Conservation (phyloP, 768 basidiomycete genomes). For the Trametes sanguinea region DNA sequence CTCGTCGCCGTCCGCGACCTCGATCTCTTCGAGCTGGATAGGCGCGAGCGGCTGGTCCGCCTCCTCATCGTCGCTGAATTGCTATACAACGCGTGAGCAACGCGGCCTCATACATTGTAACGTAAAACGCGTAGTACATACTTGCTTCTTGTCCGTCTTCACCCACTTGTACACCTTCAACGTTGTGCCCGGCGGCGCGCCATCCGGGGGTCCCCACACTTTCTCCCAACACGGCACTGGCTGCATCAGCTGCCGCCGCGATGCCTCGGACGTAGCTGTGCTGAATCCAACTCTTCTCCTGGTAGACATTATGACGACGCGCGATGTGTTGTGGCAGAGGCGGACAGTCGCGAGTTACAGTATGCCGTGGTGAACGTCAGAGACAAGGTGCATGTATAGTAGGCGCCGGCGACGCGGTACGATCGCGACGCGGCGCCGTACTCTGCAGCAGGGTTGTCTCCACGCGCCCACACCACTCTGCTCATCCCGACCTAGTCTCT, state of each 20-base stretch:
- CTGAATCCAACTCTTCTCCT: conserved; percentile 78
- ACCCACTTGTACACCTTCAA: conserved; percentile 78
- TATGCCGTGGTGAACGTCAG: not conserved
- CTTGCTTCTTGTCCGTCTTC: conserved; percentile 78
- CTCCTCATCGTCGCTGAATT: conserved; percentile 87
- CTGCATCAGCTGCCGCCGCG: conserved; percentile 83
- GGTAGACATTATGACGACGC: conserved; percentile 59
- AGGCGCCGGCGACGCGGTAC: too few relatives aligned
- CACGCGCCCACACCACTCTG: too few relatives aligned
- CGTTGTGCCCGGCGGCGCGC: conserved; percentile 53
- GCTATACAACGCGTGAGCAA: conserved; percentile 42
- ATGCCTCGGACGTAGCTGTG: conserved; percentile 75
- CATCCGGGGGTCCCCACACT: conserved; percentile 64
- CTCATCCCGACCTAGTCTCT: not conserved
- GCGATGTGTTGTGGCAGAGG: not conserved
- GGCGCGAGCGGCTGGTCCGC: conserved; percentile 80
- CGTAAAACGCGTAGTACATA: conserved; percentile 29
- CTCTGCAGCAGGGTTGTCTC: too few relatives aligned
- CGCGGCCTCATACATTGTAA: not conserved
- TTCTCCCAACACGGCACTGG: conserved; percentile 89
- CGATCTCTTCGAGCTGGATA: conserved; percentile 73
- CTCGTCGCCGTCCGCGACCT: conserved; percentile 74
- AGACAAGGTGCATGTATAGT: not conserved
- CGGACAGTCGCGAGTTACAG: not conserved
- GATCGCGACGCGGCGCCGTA: not conserved